Conservation (phyloP, 768 basidiomycete genomes). For the Termitomyces sp. region DNA sequence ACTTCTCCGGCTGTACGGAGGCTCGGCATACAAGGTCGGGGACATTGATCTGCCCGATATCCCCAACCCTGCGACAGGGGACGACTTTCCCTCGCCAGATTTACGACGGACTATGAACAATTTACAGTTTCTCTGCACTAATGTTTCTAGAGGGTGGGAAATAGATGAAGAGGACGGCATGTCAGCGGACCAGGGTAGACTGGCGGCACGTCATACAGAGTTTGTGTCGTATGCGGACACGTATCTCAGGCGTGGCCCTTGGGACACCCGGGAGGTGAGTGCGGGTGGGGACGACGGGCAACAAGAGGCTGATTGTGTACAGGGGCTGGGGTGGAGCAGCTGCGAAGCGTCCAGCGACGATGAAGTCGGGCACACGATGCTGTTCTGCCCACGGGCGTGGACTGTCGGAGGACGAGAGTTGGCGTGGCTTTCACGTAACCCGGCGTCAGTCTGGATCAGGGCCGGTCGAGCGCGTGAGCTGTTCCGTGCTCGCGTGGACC, state of each 20-base stretch:
- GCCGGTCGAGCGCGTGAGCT: slow-evolving; percentile 28
- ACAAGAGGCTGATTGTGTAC: background rate
- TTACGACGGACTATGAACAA: slow-evolving; percentile 61
- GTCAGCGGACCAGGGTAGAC: slow-evolving; percentile 9
- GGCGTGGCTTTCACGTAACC: slow-evolving; percentile 41
- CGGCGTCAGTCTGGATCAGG: slow-evolving; percentile 30
- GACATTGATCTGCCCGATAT: slow-evolving; percentile 33
- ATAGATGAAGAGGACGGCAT: background rate
- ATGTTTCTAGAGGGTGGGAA: slow-evolving; percentile 16
- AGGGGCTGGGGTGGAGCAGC: slow-evolving; percentile 32
- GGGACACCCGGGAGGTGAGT: slow-evolving; percentile 40
- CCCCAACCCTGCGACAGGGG: slow-evolving; percentile 15
- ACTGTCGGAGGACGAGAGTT: background rate
- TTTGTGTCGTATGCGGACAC: slow-evolving; percentile 55
- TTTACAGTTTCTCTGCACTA: slow-evolving; percentile 54
- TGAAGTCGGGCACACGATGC: slow-evolving; percentile 48
- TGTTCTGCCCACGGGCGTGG: slow-evolving; percentile 32
- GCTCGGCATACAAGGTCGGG: slow-evolving; percentile 24
- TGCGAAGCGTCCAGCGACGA: slow-evolving; percentile 45
- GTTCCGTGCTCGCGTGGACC: slow-evolving; percentile 41
- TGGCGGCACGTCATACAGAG: slow-evolving; percentile 32
- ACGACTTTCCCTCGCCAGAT: slow-evolving; percentile 41
- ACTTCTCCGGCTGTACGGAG: slow-evolving; percentile 43
- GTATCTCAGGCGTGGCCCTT: slow-evolving; percentile 35
- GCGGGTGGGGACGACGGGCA: background rate